Evolutionary conservation across 176 grass and related monocot genomes (phyloP), one percentile per base, ranked within the genome.

Genomic region (Carex cristatella): DNA sequence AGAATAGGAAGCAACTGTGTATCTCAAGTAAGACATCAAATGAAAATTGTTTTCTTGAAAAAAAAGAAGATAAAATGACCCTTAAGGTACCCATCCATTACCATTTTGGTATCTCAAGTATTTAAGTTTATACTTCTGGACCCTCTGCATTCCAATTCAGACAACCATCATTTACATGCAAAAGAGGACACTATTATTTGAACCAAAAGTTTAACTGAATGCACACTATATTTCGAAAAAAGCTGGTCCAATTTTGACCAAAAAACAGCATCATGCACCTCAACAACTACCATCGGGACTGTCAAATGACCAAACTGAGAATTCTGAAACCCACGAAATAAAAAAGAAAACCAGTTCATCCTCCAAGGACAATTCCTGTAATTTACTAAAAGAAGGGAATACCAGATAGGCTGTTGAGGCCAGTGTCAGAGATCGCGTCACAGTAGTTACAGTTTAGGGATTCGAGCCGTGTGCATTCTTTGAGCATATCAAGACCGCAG

Each of bases 381-480:
- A 42, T 18, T n/a, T 46, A 66, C 2, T 7, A 64, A 44, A 75
- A 48, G 19, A 42, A 65, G 19, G 2, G 27, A 88, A 79, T 84
- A 95, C 96, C 93, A 69, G 87, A 92, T 61, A 99, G 61, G 63
- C 92, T 90, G 65, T 87, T 79, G 42, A 99, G 91, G 38, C 97
- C 93, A 84, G 81, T 28, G 63, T 94, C 91, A 64, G 93, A 99
- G 8, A 99, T 95, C 67, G 86, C 61, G 48, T 99, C 97, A 89
- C 97, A 99, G 51, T 92, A 99, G 81, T 99, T 85, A 65, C 88
- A 99, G 88, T 88, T 57, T 87, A 99, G 89, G 75, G 60, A 94
- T 84, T 99, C 91, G 58, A 99, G 75, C 80, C 84, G 89, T 40
- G 79, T 59, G 49, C 97, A 99, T 87, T 91, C 84, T 84, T 94